Conservation (phyloP, 2,329 filamentous ascomycete species). For the Penicillium rolfsii region DNA sequence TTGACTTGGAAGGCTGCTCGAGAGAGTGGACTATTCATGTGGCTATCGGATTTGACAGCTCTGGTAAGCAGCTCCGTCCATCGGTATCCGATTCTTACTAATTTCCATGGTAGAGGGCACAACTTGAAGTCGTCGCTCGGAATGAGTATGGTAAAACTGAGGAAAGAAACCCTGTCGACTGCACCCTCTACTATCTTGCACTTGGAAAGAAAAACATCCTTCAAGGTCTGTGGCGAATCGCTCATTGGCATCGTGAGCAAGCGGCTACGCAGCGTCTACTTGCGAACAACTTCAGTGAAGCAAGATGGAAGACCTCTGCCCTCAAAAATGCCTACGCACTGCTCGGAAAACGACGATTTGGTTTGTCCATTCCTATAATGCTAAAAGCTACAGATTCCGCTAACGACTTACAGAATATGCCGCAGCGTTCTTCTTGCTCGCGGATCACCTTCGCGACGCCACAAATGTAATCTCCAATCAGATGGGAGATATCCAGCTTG, state of each 20-base stretch:
- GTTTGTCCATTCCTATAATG: constrained; percentile 50
- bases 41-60: constrained; percentile 76
- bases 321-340: constrained; percentile 96
- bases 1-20: constrained; percentile 84
- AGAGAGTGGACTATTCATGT: constrained; percentile 91
- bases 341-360: constrained; percentile 85
- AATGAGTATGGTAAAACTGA: constrained; percentile 92
- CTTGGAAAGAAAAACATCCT: constrained; percentile 88
- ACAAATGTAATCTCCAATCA: constrained; percentile 85
- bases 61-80: constrained; percentile 61
- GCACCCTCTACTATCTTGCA: constrained; percentile 88
- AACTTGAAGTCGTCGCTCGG: constrained; percentile 88
- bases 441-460: constrained; percentile 80
- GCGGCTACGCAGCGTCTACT: constrained; percentile 75
- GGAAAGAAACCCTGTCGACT: constrained; percentile 86
- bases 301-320: constrained; percentile 84
- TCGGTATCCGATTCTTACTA: neutral
- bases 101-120: constrained; percentile 58
- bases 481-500: constrained; percentile 84
- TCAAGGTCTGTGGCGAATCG: constrained; percentile 92
- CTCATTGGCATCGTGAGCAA: constrained; percentile 86
- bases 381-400: constrained; percentile 3
- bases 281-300: constrained; percentile 86
- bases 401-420: constrained; percentile 71
- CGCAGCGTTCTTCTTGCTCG: constrained; percentile 92